Base-by-base conservation (phyloP, 768 basidiomycete genomes). In the Amanita molliuscula region DNA sequence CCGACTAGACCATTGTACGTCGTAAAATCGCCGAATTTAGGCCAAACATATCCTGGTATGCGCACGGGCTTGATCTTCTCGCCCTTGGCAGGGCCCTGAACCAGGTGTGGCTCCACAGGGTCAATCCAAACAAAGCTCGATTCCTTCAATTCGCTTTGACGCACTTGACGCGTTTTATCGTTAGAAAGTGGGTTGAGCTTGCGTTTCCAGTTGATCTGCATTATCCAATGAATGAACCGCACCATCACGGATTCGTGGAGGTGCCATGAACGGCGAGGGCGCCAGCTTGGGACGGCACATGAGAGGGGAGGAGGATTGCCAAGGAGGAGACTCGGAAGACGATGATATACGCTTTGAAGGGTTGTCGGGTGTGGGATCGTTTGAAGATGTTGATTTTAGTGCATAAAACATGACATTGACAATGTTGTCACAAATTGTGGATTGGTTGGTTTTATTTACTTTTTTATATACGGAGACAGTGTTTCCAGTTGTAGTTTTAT, bases 21-120 rank as follows among this genome's bases (percentile, higher is more conserved):
- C 18, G 25, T 33, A 44, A 57, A 46, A 10, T 53, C 50, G 35
- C 23, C 47, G 25, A 31, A 50, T 47, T 58, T 59, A 5, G 59
- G 59, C 59, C 59, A 61, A n/a, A 59, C 38, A 37, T 62, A 62
- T 9, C 58, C 61, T 18, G 61, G 58, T 16, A 62, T 55, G 29
- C 54, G 49, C 1, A 56, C 47, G 10, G 60, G 56, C 21, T 43
- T 36, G 15, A 60, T 48, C 34, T 48, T 54, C 20, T 47, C 53
- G 21, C 59, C 56, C n/a, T 43, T 26, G 10, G 59, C 60, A 7
- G 52, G 37, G n/a, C 54, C 59, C 29, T 31, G 23, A 34, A 62
- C 38, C 28, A 44, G 26, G 6, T n/a, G 9, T 6, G 21, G 5
- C 9, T 44, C 43, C 13, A 29, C 28, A 29, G 43, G 43, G 4